Conservation (phyloP, 2,329 filamentous ascomycete genomes). For the Pleurostoma richardsiae region DNA sequence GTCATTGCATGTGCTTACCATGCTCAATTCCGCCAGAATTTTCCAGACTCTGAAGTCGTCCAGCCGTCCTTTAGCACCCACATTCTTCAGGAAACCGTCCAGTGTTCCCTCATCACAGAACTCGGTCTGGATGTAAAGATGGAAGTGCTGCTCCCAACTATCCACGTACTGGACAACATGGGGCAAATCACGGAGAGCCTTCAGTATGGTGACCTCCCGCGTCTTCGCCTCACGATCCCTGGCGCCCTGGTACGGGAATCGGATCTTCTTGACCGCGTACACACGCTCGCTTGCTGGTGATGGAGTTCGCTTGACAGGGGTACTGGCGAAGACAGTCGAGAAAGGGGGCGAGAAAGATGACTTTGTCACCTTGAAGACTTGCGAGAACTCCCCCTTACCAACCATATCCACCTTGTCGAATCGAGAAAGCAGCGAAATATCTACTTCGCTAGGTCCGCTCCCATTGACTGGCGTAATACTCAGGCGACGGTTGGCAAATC, state of each 20-base stretch:
- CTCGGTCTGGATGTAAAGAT: slow-evolving; percentile 96
- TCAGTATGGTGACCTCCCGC: slow-evolving; percentile 76
- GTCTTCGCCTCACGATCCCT: slow-evolving; percentile 80
- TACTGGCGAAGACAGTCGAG: slow-evolving; percentile 42
- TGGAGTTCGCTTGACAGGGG: slow-evolving; percentile 30
- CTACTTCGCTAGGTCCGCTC: slow-evolving; percentile 67
- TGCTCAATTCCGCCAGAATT: slow-evolving; percentile 78
- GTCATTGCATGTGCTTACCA: slow-evolving; percentile 51
- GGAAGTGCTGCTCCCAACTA: slow-evolving; percentile 79
- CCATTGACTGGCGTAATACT: slow-evolving; percentile 68
- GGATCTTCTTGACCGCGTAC: slow-evolving; percentile 92
- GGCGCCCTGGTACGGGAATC: slow-evolving; percentile 69
- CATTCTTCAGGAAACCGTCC: slow-evolving; percentile 76
- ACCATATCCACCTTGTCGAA: slow-evolving; percentile 79
- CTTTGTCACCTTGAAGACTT: slow-evolving; percentile 74
- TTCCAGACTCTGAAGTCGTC: slow-evolving; percentile 99
- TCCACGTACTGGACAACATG: slow-evolving; percentile 82
- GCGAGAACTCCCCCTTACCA: slow-evolving; percentile 88
- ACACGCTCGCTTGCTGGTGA: slow-evolving; percentile 54
- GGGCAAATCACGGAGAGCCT: slow-evolving; percentile 71
- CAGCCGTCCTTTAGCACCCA: slow-evolving; percentile 77
- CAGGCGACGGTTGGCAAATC: slow-evolving; percentile 49
- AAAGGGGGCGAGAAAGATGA: slow-evolving; percentile 29
- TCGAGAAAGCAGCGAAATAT: slow-evolving; percentile 65
- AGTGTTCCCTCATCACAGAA: slow-evolving; percentile 93